Conservation (phyloP, 2,329 filamentous ascomycete species). For the Penicillium vulpinum region DNA sequence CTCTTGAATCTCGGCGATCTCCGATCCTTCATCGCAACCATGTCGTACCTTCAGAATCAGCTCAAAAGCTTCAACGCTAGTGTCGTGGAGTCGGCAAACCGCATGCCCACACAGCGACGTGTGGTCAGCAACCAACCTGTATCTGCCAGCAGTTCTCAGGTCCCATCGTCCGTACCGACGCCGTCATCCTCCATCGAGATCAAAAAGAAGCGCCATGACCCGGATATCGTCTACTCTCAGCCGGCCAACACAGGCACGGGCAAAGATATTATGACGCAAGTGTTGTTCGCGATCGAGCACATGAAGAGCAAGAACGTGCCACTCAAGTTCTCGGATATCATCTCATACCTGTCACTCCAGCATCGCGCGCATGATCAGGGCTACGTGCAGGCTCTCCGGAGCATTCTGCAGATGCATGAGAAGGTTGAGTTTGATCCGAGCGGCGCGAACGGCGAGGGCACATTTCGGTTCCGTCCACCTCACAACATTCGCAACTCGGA, state of each 20-base stretch:
- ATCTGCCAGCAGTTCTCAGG: constrained; percentile 64
- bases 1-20: constrained; percentile 3
- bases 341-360: constrained; percentile 75
- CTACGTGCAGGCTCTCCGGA: constrained; percentile 63
- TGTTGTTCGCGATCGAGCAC: constrained; percentile 82
- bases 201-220: constrained; percentile 63
- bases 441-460: constrained; percentile 67
- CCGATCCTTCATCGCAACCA: constrained; percentile 37
- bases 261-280: constrained; percentile 78
- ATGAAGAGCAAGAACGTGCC: constrained; percentile 69
- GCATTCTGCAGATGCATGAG: constrained; percentile 66
- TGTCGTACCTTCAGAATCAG: constrained; percentile 68
- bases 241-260: constrained; percentile 74
- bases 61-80: constrained; percentile 63
- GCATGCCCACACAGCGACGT: constrained; percentile 57
- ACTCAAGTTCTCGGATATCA: constrained; percentile 72
- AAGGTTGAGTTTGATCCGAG: constrained; percentile 60
- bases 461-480: constrained; percentile 79
- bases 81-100: constrained; percentile 63
- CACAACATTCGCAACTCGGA: constrained; percentile 78
- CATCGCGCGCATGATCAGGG: constrained; percentile 59
- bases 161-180: constrained; percentile 36
- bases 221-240: constrained; percentile 67
- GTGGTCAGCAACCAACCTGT: constrained; percentile 48
- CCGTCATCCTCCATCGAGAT: constrained; percentile 37